These are phyloP conservation scores for Rhodotorula mucilaginosa DNA, from an alignment of 1,284 basidiomycete species.

Conservation along the genomic window DNA sequence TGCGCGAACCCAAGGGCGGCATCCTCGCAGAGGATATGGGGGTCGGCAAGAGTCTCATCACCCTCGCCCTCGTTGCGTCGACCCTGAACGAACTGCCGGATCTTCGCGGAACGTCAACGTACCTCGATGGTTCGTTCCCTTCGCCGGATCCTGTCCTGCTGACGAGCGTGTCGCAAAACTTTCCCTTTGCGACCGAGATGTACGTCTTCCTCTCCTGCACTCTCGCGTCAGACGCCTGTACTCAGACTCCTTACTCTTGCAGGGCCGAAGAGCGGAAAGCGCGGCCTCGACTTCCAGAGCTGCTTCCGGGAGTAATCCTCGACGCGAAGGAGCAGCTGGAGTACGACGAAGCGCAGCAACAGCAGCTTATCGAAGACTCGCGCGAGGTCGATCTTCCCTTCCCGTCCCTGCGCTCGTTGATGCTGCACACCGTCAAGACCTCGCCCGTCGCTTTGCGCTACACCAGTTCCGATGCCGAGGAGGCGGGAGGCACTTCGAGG, in stretches of 20 bases:
- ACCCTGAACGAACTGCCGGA: constrained; percentile 39
- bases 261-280: constrained; percentile 5
- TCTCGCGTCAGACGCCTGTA: neutral
- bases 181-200: constrained; percentile 42
- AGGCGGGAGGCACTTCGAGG: neutral
- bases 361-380: constrained; percentile 16
- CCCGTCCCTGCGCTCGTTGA: constrained; percentile 21
- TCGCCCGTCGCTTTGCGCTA: constrained; percentile 14
- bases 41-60: constrained; percentile 52
- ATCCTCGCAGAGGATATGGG: constrained; percentile 53
- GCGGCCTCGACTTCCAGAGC: constrained; percentile 13
- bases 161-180: constrained; percentile 44
- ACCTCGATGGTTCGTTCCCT: constrained; percentile 16
- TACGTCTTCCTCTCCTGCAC: neutral
- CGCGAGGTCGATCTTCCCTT: neutral
- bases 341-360: neutral
- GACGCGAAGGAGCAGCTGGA: constrained; percentile 8
- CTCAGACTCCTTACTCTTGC: neutral
- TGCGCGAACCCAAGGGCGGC: constrained; percentile 34
- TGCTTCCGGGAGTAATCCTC: constrained; percentile 12
- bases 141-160: constrained; percentile 43
- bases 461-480: constrained; percentile 3
- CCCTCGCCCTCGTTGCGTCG: constrained; percentile 49
- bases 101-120: constrained; percentile 16
- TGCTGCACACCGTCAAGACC: constrained; percentile 20